These are phyloP conservation scores for Nemania abortiva DNA, from an alignment of 2,329 filamentous ascomycete species.

Conservation along the genomic window DNA sequence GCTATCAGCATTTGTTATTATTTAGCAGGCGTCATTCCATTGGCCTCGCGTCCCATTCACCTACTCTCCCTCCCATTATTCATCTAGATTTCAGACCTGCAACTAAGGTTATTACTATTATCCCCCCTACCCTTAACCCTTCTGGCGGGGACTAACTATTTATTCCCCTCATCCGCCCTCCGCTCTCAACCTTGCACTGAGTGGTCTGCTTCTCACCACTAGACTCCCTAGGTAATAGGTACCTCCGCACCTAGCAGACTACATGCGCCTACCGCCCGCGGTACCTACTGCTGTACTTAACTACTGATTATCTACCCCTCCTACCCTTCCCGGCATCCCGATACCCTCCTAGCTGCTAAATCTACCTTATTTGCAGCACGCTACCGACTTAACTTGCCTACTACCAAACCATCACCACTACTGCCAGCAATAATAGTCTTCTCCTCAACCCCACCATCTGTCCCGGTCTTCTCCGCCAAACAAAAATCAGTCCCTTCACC, in stretches of 20 bases:
- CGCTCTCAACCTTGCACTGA: not conserved
- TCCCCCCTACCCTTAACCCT: not conserved
- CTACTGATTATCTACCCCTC: conserved; percentile 36
- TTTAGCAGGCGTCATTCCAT: not conserved
- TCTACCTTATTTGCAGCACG: conserved; percentile 9
- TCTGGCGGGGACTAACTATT: not conserved
- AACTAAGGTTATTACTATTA: not conserved
- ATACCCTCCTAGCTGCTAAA: conserved; percentile 20
- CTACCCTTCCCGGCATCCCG: conserved; percentile 41
- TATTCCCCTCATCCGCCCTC: conserved; percentile 25
- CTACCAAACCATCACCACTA: conserved; percentile 16
- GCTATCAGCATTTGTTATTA: not conserved
- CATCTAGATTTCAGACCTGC: conserved; percentile 7
- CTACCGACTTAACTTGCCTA: conserved; percentile 6
- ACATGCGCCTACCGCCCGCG: not conserved
- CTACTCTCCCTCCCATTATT: conserved; percentile 5
- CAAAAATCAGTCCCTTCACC: conserved; percentile 34
- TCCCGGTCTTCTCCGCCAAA: conserved; percentile 42
- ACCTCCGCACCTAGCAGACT: conserved; percentile 8
- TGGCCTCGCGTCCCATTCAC: not conserved
- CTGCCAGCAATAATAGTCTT: conserved; percentile 12
- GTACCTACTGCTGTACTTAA: conserved; percentile 10
- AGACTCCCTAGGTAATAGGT: not conserved
- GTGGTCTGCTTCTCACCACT: not conserved
- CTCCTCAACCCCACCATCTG: conserved; percentile 31